phyloP scores from a whole-genome alignment of 2,329 filamentous ascomycete genomes.

The Acephala macrosclerotiorum region DNA sequence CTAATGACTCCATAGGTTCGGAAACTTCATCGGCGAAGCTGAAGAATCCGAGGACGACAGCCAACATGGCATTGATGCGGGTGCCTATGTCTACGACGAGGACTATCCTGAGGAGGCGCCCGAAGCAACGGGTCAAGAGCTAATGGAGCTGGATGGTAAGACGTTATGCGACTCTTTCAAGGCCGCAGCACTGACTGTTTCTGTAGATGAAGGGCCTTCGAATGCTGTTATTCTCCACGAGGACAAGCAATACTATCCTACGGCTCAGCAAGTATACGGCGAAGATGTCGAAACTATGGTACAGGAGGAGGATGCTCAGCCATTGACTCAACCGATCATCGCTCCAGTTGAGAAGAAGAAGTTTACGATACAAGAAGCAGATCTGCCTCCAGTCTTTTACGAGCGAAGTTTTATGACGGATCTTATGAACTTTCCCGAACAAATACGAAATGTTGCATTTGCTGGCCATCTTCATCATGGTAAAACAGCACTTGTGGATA shows the following conservation, averaged over 20 bases:
- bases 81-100: constrained; percentile 84
- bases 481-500: constrained; percentile 98
- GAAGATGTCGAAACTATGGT: constrained; percentile 94
- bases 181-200: constrained; percentile 38
- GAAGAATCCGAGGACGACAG: constrained; percentile 88
- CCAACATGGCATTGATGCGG: constrained; percentile 75
- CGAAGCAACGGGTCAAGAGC: constrained; percentile 74
- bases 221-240: constrained; percentile 98
- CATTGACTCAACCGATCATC: constrained; percentile 90
- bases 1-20: constrained; percentile 70
- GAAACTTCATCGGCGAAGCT: constrained; percentile 97
- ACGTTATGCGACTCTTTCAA: constrained; percentile 13
- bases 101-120: constrained; percentile 70
- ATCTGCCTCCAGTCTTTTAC: constrained; percentile 88
- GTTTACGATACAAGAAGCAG: constrained; percentile 91
- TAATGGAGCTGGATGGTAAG: constrained; percentile 91
- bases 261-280: constrained; percentile 95
- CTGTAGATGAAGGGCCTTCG: constrained; percentile 78
- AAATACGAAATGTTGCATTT: constrained; percentile 90
- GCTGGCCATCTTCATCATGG: constrained; percentile 96
- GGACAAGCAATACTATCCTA: constrained; percentile 99
- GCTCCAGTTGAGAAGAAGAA: constrained; percentile 94
- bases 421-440: constrained; percentile 93
- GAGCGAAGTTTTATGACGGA: constrained; percentile 93
- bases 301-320: constrained; percentile 96